Conservation (phyloP, 2,329 filamentous ascomycete genomes). For the Massarina eburnea region DNA sequence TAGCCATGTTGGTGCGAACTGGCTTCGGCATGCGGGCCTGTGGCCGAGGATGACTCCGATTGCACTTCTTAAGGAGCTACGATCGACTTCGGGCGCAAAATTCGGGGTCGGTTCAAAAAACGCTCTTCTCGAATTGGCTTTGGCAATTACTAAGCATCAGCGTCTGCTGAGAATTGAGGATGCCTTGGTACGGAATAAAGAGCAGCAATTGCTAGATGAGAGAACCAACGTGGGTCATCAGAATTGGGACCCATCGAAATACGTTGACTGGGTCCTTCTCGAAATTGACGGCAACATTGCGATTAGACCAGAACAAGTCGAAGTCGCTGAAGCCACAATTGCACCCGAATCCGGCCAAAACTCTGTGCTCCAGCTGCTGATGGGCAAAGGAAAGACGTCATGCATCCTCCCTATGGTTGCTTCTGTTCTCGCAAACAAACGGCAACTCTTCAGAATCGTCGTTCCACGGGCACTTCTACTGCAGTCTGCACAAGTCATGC, state of each 20-base stretch:
- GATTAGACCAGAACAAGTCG: slow-evolving; percentile 63
- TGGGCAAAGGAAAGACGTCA: slow-evolving; percentile 67
- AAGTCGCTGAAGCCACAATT: slow-evolving; percentile 64
- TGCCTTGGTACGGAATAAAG: slow-evolving; percentile 23
- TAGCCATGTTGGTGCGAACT: slow-evolving; percentile 36
- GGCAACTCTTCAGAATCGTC: slow-evolving; percentile 55
- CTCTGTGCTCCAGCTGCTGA: slow-evolving; percentile 66
- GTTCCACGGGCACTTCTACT: slow-evolving; percentile 60
- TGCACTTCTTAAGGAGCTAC: slow-evolving; percentile 52
- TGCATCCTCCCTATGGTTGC: slow-evolving; percentile 65
- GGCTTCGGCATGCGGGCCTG: slow-evolving; percentile 47
- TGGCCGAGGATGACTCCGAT: slow-evolving; percentile 51
- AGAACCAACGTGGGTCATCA: slow-evolving; percentile 52
- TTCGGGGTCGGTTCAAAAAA: slow-evolving; percentile 45
- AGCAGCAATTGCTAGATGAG: slow-evolving; percentile 45
- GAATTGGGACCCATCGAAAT: slow-evolving; percentile 57
- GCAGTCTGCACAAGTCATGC: slow-evolving; percentile 60
- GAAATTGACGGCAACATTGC: slow-evolving; percentile 67
- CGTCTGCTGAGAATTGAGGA: slow-evolving; percentile 48
- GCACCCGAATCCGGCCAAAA: slow-evolving; percentile 55
- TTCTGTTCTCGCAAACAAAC: slow-evolving; percentile 43
- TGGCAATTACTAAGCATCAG: slow-evolving; percentile 51
- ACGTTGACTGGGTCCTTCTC: slow-evolving; percentile 66
- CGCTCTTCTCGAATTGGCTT: slow-evolving; percentile 47
- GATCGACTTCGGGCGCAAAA: slow-evolving; percentile 30